Evolutionary conservation across 345 rosid genomes (phyloP), one percentile per base, ranked within the genome.

Genomic region (Pugionium cornutum): DNA sequence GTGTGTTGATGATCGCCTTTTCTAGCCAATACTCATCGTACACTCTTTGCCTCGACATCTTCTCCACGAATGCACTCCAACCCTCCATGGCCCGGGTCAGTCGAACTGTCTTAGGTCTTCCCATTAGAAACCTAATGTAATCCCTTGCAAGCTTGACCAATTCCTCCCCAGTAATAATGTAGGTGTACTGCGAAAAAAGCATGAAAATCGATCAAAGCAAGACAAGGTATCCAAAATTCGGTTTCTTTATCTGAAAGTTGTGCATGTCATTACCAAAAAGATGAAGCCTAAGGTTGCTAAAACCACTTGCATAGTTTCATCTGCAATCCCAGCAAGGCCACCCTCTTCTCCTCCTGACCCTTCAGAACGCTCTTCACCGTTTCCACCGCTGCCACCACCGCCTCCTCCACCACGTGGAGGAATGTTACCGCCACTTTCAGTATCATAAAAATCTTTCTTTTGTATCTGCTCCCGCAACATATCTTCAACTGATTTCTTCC

Each of bases 131-230:
- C 75, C 78, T 84, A 49, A 88, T 25, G 76, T 78, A 91, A 71
- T 91, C 97, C 72, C 69, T 84, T 4, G 68, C 89, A 30, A 88
- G 79, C 25, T 77, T 81, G 51, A 68, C 46, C 67, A 86, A 56
- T 80, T 91, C 96, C 78, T 78, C 81, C 0, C 96, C 97, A 18
- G 40, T 62, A 55, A 91, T 76, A 48, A 86, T 76, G 76, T 78
- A 82, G 39, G 81, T 37, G 52, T 91, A 91, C 96, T 91, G 81
- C 0, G 76, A 72, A 47, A 31, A 10, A 36, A 31, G 6, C 6
- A 37, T 4, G 41, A 36, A 31, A 49, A n/a, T 1, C 44, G 36
- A 33, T 10, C 18, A 37, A 50, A 10, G 32, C 7, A 37, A 46
- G 29, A 57, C 8, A 37, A 55, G 42, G 49, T 29, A 33, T 1